Evolutionary conservation across 2,329 filamentous ascomycete genomes (phyloP).

Genomic region (Curvularia verruculosa): DNA sequence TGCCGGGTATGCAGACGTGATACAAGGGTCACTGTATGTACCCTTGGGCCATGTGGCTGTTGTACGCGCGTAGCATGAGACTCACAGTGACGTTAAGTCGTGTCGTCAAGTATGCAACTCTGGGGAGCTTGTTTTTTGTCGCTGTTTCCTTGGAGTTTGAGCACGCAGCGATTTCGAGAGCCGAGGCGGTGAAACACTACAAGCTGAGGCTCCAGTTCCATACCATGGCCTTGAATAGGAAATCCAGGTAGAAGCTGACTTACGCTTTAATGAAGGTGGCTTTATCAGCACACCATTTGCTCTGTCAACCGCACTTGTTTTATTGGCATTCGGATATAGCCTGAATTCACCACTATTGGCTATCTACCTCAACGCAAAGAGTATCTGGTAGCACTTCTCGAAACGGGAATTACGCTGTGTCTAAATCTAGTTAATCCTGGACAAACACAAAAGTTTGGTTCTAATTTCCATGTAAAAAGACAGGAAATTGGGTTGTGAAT

Average conservation of each 20-base stretch:
- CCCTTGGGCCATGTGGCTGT: constrained; percentile 21
- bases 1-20: not conserved
- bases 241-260: not conserved
- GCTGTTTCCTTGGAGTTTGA: not conserved
- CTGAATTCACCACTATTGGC: not conserved
- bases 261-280: not conserved
- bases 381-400: not conserved
- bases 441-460: not conserved
- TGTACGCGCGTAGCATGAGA: constrained; percentile 3
- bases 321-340: not conserved
- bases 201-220: not conserved
- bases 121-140: not conserved
- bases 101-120: not conserved
- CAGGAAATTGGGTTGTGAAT: not conserved
- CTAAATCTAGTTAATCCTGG: not conserved
- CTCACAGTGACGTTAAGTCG: not conserved
- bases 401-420: not conserved
- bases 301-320: not conserved
- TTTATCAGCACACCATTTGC: not conserved
- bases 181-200: not conserved
- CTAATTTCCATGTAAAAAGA: not conserved
- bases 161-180: not conserved
- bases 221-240: not conserved
- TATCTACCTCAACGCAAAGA: not conserved
- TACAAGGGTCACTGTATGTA: constrained; percentile 15